Conservation (phyloP, 1,284 basidiomycete species). For the Takashimella tepidaria region DNA sequence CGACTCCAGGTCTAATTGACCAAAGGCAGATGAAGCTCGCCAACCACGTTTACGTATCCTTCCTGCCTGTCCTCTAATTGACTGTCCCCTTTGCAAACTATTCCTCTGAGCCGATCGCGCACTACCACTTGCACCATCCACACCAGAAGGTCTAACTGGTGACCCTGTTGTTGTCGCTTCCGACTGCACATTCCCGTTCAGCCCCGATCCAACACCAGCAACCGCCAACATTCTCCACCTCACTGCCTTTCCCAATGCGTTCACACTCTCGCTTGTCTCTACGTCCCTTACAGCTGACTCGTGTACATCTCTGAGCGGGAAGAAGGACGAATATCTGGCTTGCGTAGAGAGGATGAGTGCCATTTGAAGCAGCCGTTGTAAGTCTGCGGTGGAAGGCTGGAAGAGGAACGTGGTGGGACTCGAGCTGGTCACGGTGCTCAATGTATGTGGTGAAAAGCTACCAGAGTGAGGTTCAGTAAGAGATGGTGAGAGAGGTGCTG, state of each 20-base stretch:
- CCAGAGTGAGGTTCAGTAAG: no score
- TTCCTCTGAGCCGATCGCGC: no score
- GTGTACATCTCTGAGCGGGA: conserved; percentile 14
- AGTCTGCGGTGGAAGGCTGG: conserved; percentile 24
- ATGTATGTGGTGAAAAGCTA: neutral
- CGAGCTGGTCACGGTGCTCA: neutral
- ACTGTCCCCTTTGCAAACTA: conserved; percentile 22
- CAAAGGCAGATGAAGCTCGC: conserved; percentile 4
- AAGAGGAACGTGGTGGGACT: neutral
- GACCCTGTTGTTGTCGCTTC: neutral
- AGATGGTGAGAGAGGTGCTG: neutral
- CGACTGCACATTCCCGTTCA: neutral
- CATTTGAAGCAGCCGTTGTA: conserved; percentile 44
- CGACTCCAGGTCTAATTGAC: conserved; percentile 6
- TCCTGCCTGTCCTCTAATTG: conserved; percentile 22
- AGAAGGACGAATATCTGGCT: conserved; percentile 39
- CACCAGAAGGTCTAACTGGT: neutral
- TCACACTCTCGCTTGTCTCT: conserved; percentile 35
- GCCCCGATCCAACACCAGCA: neutral
- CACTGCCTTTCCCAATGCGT: conserved; percentile 33
- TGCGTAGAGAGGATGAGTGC: conserved; percentile 46
- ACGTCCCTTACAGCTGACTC: conserved; percentile 24
- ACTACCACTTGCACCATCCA: no score
- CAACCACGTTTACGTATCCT: conserved; percentile 28
- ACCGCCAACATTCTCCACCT: conserved; percentile 24